Percentiles rank a stretch among this genome's conserved stretches.
Evolutionary conservation across 139 green algal species (phyloP).

Genomic region (Marvania coccoides): DNA sequence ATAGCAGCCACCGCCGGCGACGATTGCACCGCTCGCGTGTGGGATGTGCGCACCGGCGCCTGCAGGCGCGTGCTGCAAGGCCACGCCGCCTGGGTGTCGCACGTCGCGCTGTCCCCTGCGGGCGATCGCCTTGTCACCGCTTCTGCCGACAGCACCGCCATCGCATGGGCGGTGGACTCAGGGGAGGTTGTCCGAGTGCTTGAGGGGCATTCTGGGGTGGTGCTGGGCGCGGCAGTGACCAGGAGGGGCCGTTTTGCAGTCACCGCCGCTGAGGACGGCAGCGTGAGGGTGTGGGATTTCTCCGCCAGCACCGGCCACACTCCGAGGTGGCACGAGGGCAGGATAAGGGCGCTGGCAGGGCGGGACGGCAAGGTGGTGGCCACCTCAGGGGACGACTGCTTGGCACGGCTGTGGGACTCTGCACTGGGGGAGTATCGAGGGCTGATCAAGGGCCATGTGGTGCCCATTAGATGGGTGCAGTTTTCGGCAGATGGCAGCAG

Average conservation of each 20-base stretch:
- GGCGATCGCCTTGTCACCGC: constrained; percentile 38
- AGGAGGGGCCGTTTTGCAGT: constrained; percentile 40
- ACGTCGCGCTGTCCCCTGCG: constrained; percentile 35
- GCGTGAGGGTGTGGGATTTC: constrained; percentile 43
- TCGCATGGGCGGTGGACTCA: constrained; percentile 16
- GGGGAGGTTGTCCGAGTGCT: constrained; percentile 35
- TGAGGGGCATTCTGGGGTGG: constrained; percentile 56
- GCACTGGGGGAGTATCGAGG: constrained; percentile 14
- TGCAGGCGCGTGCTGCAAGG: constrained; percentile 34
- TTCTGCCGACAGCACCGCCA: constrained; percentile 25
- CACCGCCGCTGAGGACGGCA: constrained; percentile 35
- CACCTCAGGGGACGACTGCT: constrained; percentile 12
- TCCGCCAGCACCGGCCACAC: not conserved
- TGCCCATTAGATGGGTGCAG: constrained; percentile 26
- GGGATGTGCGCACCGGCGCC: constrained; percentile 36
- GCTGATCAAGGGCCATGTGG: constrained; percentile 23
- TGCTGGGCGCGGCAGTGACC: constrained; percentile 50
- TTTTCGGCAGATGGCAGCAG: constrained; percentile 24
- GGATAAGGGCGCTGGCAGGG: constrained; percentile 3
- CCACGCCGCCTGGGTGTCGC: constrained; percentile 55
- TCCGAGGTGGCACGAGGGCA: constrained; percentile 14
- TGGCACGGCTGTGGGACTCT: constrained; percentile 34
- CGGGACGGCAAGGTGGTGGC: not conserved
- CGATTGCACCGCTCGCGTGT: constrained; percentile 49
- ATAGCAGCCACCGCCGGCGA: constrained; percentile 47